phyloP scores from a whole-genome alignment of 305 asterid species.

The Petunia hybrid region DNA sequence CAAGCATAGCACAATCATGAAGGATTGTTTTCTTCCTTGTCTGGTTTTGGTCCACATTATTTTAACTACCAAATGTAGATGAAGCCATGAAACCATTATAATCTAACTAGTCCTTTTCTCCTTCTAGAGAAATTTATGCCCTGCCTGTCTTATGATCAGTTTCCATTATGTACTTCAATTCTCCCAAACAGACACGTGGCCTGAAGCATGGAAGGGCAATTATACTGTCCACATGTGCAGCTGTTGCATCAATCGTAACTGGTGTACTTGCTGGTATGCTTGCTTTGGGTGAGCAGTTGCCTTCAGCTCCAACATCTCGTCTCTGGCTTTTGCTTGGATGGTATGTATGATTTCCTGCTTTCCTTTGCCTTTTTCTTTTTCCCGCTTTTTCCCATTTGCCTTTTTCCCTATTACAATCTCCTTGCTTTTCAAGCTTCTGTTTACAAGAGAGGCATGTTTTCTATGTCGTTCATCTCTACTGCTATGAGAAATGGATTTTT shows the following conservation, averaged over 20 bases:
- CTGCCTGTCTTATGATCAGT: background rate
- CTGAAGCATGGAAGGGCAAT: slow-evolving; percentile 98
- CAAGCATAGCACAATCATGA: slow-evolving; percentile 6
- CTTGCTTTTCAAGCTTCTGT: background rate
- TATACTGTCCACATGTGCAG: slow-evolving; percentile 96
- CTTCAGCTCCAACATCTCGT: slow-evolving; percentile 81
- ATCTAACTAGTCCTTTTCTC: background rate
- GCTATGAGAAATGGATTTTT: background rate
- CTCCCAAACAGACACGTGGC: slow-evolving; percentile 73
- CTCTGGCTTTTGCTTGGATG: slow-evolving; percentile 86
- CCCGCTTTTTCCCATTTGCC: background rate
- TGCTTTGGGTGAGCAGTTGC: slow-evolving; percentile 84
- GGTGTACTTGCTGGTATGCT: slow-evolving; percentile 96
- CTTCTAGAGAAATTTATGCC: background rate
- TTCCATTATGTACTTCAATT: slow-evolving; percentile 1
- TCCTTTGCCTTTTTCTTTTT: slow-evolving; percentile 8
- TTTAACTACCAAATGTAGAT: slow-evolving; percentile 14
- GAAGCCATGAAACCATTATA: slow-evolving; percentile 10
- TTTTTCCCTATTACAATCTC: slow-evolving; percentile 2
- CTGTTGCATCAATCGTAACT: slow-evolving; percentile 94
- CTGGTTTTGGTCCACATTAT: background rate
- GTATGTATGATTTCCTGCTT: slow-evolving; percentile 43
- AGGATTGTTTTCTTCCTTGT: background rate
- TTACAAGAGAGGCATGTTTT: background rate
- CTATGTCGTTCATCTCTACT: background rate